phyloP scores from a whole-genome alignment of 106 monocot genomes.

The Apostasia shenzhenica region DNA sequence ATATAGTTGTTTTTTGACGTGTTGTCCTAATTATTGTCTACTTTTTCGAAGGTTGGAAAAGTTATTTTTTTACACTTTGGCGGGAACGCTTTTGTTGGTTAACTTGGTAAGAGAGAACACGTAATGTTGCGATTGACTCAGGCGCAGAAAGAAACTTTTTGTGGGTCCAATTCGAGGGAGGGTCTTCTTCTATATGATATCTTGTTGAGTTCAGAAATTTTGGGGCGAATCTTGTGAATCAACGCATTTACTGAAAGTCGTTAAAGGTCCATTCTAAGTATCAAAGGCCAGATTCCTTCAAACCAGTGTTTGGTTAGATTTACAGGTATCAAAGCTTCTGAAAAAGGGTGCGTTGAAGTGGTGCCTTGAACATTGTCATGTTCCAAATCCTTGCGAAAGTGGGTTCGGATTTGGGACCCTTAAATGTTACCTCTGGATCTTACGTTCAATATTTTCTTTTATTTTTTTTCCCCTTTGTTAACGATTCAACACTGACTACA shows the following conservation, averaged over 20 bases:
- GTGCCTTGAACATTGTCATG: background rate
- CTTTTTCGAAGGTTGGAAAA: conserved; percentile 90
- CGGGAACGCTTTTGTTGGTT: conserved; percentile 62
- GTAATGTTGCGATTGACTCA: background rate
- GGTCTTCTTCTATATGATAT: conserved; percentile 1
- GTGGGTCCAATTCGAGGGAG: conserved; percentile 12
- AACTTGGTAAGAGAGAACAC: conserved; percentile 15
- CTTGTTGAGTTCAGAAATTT: conserved; percentile 6
- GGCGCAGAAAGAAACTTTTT: conserved; percentile 3
- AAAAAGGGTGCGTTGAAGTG: conserved; percentile 11
- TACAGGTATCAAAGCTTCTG: background rate
- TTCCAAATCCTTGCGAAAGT: background rate
- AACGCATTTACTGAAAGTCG: conserved; percentile 9
- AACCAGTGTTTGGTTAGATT: background rate
- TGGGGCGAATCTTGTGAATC: conserved; percentile 1
- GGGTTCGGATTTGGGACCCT: background rate
- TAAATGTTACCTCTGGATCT: background rate
- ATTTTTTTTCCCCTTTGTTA: background rate
- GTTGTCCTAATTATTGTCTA: no score
- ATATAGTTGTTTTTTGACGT: background rate
- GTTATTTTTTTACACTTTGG: conserved; percentile 74
- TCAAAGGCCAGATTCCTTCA: background rate
- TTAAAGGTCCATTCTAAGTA: background rate
- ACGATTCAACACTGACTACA: background rate
- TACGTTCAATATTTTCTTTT: no score